Evolutionary conservation across 345 rosid genomes (phyloP), one percentile per base, ranked within the genome.

Genomic region (Eucalyptus tenuipes): DNA sequence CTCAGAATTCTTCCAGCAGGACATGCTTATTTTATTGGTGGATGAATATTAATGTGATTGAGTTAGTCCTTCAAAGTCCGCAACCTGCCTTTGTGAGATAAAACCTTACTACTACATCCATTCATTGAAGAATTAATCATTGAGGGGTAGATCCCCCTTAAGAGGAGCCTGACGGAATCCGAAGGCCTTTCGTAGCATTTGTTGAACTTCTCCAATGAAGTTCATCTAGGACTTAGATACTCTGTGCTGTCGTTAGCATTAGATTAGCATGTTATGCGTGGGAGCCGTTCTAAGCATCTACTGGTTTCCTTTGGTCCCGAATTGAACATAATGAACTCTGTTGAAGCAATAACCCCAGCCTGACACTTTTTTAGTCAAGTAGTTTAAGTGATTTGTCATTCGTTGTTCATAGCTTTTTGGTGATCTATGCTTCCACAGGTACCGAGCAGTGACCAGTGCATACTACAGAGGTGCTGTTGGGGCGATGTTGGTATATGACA

Each of bases 401-500:
- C 20, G 22, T 87, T 24, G 80, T 17, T 86, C 33, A 22, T 75
- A 31, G 49, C 13, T 10, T 49, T 37, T 27, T 85, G 49, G 79
- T 22, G 87, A 79, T 25, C 44, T 15, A 82, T 29, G 79, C 31
- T 52, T 50, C 55, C 87, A 22, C 92, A 96, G 98, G 94, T 96
- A 96, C 90, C 92, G 98, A 85, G 97, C 97, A 42, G 97, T 96
- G 90, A 96, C 97, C 50, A 96, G 98, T 25, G 98, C 98, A 42
- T 95, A 95, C 92, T 95, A 96, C 92, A 88, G 97, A 29, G 97
- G 97, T 86, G 97, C 97, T 15, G 97, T 95, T 15, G 98, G 98
- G 57, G 98, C 97, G 44, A 95, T 96, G 97, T 42, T 96, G 89
- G 96, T 96, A 6, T 96, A 95, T 18, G 98, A 96, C 95, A 95